Base-by-base conservation (phyloP, 768 basidiomycete genomes). In the Mrakia frigida region DNA sequence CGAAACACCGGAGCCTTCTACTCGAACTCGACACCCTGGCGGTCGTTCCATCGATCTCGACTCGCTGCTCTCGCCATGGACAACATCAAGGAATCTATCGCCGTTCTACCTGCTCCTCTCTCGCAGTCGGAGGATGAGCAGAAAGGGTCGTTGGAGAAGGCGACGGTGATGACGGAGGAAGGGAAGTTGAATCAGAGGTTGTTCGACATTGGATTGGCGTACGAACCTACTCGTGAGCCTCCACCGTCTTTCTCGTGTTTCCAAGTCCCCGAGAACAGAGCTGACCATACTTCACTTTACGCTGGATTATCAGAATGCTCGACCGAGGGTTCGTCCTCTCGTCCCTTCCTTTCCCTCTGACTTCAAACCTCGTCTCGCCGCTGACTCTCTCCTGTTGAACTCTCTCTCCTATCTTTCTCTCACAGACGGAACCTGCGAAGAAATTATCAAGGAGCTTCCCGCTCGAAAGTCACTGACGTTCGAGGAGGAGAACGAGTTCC, bases 1-100 rank as follows among this genome's bases (percentile, higher is more conserved):
- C 80, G 79, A 46, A 82, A 83, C 67, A 83, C 82, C 10, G 82
- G 83, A 41, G 77, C 77, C 0, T 77, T 79, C 33, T 79, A 81
- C 75, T 69, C 79, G 25, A 65, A 53, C 14, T 60, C 73, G 0
- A 82, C 79, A 1, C 79, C 80, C 25, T 82, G 82, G 83, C 70
- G 80, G n/a, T 74, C 70, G 0, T 80, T 79, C 46, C 82, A 84
- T 56, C 78, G 82, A 14, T 77, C 81, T 28, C 79, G 83, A 28
- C 73, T 82, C 59, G 74, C 83, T 23, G 74, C 77, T 76, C 53
- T 74, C 63, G 37, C 72, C 16, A 61, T 59, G 41, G 59, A 56
- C 33, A 52, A 50, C 31, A 67, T 74, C 43, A 74, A 43, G 18
- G 73, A 74, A 21, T 46, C 35, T 2, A 67, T 74, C 65, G 65